Base-by-base conservation (phyloP, 768 basidiomycete genomes). In the Clathrus columnatus region DNA sequence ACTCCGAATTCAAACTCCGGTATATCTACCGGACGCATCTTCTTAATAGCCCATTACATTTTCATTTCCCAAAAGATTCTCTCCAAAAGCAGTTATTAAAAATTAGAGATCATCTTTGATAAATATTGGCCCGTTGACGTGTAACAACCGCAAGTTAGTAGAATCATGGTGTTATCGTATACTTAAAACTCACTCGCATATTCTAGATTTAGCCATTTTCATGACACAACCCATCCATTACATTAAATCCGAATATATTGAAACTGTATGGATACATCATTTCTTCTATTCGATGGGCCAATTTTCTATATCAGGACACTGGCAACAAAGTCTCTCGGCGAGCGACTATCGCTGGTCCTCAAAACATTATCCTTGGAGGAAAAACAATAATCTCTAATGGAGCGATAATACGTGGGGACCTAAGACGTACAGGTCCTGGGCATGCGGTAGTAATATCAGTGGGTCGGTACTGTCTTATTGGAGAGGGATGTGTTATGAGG, bases 341-440 rank as follows among this genome's bases (percentile, higher is more conserved):
- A 59, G 91, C 92, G 17, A 86, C 84, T 24, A 96, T 97, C 64
- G 83, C 86, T 54, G 95, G 95, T 1, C 88, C 92, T 10, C 87
- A 93, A 69, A 97, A 96, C 68, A 99, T 98, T 67, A 91, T 97
- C 59, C 83, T 99, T 14, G 92, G 91, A 41, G 96, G 95, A 46
- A 96, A 97, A 73, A 93, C 92, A 1, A 91, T 98, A 68, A 94
- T 99, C 57, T 87, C 92, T 1, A 85, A 81, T 57, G 81, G 83
- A 18, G 89, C 90, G 7, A 91, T 97, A 53, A 86, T 99, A 49
- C 85, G 96, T 48, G 96, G 96, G 1, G 96, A 99, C 66, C 74
- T 99, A 51, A 77, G 92, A 46, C 75, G 94, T 41, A 87, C 91
- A 8, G 91, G 89, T 5, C 84, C 90, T 29, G 91, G 91, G 2